phyloP scores from a whole-genome alignment of 352 stramenopile species.

The Achlya hypogyna region DNA sequence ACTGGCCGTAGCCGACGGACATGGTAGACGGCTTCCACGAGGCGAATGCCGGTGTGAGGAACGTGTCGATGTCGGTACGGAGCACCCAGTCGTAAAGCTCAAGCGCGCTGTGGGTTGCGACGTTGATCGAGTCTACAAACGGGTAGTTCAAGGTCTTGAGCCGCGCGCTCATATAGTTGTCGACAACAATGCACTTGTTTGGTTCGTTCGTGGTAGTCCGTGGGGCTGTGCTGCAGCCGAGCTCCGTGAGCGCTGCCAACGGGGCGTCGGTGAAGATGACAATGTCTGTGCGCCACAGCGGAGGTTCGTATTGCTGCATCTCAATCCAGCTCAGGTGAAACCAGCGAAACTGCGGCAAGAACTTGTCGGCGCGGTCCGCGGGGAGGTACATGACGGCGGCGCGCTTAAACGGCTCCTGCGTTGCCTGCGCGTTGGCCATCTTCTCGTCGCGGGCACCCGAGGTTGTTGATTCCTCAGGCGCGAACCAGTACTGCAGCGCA shows the following conservation, averaged over 20 bases:
- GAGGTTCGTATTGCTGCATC: neutral
- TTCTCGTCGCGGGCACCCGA: neutral
- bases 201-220: neutral
- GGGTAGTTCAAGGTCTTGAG: neutral
- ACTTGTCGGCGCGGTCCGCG: neutral
- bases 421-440: neutral
- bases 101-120: neutral
- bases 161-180: neutral
- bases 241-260: neutral
- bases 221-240: neutral
- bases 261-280: conserved; percentile 2
- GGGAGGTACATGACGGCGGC: conserved; percentile 13
- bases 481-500: conserved; percentile 8
- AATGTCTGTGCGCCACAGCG: conserved; percentile 13
- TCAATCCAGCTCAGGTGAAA: conserved; percentile 5
- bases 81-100: conserved; percentile 2
- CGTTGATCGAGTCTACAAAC: conserved; percentile 1
- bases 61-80: conserved; percentile 16
- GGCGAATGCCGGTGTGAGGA: conserved; percentile 13
- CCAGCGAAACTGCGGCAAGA: neutral
- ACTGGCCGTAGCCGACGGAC: neutral
- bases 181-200: conserved; percentile 3
- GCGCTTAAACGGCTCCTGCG: conserved; percentile 1
- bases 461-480: neutral
- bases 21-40: neutral